Percentiles rank a stretch among this genome's conserved stretches.
phyloP scores from a whole-genome alignment of 2,329 filamentous ascomycete genomes.

The Graphiopsis chlorocephala region DNA sequence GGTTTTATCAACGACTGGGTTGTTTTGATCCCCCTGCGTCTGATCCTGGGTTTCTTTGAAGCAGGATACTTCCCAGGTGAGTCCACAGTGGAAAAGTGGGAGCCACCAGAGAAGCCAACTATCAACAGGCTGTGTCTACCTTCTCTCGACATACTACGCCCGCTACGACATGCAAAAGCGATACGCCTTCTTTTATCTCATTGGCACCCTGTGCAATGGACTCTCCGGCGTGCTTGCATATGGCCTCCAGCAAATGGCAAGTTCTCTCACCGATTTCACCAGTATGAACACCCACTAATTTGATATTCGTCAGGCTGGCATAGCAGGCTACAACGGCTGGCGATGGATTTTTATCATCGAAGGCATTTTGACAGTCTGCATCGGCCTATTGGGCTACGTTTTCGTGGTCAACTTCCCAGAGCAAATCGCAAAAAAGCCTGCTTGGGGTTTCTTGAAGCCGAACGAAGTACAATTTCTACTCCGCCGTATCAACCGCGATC shows the following conservation, averaged over 20 bases:
- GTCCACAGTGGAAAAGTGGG: background rate
- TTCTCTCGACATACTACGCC: conserved; percentile 59
- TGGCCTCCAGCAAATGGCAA: conserved; percentile 35
- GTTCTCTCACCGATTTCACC: background rate
- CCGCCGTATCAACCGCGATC: conserved; percentile 16
- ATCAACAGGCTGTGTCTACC: conserved; percentile 55
- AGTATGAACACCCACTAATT: background rate
- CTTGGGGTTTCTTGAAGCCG: conserved; percentile 38
- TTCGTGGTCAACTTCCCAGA: conserved; percentile 19
- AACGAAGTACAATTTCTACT: conserved; percentile 17
- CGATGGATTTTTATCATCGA: conserved; percentile 49
- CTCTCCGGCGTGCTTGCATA: conserved; percentile 45
- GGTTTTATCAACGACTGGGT: conserved; percentile 57
- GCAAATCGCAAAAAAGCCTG: conserved; percentile 30
- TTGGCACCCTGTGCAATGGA: conserved; percentile 48
- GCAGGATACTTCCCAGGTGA: conserved; percentile 48
- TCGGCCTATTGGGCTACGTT: conserved; percentile 10
- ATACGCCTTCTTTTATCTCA: conserved; percentile 48
- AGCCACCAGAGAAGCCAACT: conserved; percentile 25
- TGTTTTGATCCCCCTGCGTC: conserved; percentile 54
- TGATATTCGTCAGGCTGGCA: conserved; percentile 19
- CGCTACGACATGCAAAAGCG: conserved; percentile 12
- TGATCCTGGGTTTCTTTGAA: conserved; percentile 63
- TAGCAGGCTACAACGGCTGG: conserved; percentile 33
- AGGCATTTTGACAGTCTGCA: conserved; percentile 17